Conservation (phyloP, 2,329 filamentous ascomycete species). For the Phaeosphaeria sp. region DNA sequence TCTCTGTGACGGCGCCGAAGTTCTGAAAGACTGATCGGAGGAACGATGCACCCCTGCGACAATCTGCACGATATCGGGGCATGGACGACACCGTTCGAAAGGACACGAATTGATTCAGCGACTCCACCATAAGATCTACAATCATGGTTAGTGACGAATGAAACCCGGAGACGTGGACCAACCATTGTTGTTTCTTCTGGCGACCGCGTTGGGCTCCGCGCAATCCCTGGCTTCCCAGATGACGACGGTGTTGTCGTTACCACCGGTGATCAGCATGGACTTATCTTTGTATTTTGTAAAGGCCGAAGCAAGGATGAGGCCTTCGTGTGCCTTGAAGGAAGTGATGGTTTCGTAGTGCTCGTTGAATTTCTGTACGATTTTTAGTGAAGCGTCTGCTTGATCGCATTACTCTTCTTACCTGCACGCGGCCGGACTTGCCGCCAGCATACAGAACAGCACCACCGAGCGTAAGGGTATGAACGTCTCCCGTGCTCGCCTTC, state of each 20-base stretch:
- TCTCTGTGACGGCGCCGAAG: slow-evolving; percentile 79
- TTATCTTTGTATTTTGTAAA: slow-evolving; percentile 72
- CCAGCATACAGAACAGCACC: slow-evolving; percentile 87
- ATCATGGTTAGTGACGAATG: slow-evolving; percentile 24
- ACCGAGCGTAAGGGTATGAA: slow-evolving; percentile 85
- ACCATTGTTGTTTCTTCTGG: slow-evolving; percentile 65
- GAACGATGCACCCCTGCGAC: slow-evolving; percentile 89
- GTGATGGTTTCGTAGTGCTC: slow-evolving; percentile 82
- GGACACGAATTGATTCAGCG: slow-evolving; percentile 82
- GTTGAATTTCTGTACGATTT: slow-evolving; percentile 66
- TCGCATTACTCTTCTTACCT: slow-evolving; percentile 57
- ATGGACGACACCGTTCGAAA: slow-evolving; percentile 92
- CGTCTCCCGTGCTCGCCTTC: slow-evolving; percentile 78
- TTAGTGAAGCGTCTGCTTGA: slow-evolving; percentile 20
- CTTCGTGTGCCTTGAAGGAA: slow-evolving; percentile 82
- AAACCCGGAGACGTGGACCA: slow-evolving; percentile 15
- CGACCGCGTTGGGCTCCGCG: slow-evolving; percentile 52
- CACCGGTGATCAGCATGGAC: slow-evolving; percentile 91
- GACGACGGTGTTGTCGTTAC: slow-evolving; percentile 87
- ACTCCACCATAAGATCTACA: slow-evolving; percentile 65
- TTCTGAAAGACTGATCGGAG: slow-evolving; percentile 90
- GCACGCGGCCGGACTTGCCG: slow-evolving; percentile 84
- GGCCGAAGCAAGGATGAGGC: slow-evolving; percentile 85
- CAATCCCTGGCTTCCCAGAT: slow-evolving; percentile 80
- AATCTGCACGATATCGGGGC: slow-evolving; percentile 86